phyloP scores from a whole-genome alignment of 2,329 filamentous ascomycete species.

The Bimuria novae-zelandiae region DNA sequence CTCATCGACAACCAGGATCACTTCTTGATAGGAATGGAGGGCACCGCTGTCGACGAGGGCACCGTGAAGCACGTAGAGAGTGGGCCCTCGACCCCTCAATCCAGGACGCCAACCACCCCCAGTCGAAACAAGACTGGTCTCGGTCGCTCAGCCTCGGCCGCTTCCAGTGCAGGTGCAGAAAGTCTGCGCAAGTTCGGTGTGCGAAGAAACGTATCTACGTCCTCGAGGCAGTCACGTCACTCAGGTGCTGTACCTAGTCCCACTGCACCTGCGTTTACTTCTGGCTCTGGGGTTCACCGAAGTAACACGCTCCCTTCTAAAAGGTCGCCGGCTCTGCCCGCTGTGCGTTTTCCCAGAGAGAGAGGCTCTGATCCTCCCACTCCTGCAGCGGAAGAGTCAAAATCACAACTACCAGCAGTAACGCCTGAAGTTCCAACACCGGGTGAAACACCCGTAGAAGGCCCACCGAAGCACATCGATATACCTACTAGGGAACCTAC shows the following conservation, averaged over 20 bases:
- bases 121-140: conserved; percentile 61
- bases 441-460: not conserved
- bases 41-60: conserved; percentile 92
- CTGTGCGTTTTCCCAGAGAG: conserved; percentile 36
- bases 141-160: conserved; percentile 72
- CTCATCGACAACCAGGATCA: conserved; percentile 98
- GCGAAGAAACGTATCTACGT: conserved; percentile 87
- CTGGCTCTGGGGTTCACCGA: conserved; percentile 64
- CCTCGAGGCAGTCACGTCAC: conserved; percentile 81
- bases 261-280: conserved; percentile 38
- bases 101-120: conserved; percentile 54
- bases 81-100: conserved; percentile 61
- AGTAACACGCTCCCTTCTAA: conserved; percentile 96
- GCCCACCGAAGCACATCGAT: conserved; percentile 2
- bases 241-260: conserved; percentile 75
- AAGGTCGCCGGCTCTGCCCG: conserved; percentile 71
- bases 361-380: conserved; percentile 60
- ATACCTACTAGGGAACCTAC: not conserved
- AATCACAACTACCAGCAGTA: conserved; percentile 23
- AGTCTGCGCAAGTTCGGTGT: conserved; percentile 83
- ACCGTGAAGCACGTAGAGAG: conserved; percentile 71
- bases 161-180: conserved; percentile 77
- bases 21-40: conserved; percentile 97
- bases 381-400: conserved; percentile 44
- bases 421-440: conserved; percentile 13